phyloP scores from a whole-genome alignment of 1,284 basidiomycete species.

The Cryptococcus sp. region DNA sequence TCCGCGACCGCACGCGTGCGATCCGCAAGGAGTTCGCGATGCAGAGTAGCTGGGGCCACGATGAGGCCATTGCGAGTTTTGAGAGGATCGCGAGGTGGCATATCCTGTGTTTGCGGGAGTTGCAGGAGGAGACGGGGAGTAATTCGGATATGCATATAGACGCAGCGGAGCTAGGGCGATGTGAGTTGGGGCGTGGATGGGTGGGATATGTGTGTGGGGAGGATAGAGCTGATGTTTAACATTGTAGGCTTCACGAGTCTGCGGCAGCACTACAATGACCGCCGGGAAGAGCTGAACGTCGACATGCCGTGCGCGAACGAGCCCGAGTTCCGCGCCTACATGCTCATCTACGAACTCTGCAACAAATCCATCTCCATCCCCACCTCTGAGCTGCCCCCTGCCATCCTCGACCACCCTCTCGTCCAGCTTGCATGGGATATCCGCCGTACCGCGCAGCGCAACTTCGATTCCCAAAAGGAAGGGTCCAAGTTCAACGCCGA shows the following conservation, averaged over 20 bases:
- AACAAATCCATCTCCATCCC: conserved; percentile 72
- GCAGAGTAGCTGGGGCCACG: conserved; percentile 71
- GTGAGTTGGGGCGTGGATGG: conserved; percentile 20
- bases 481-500: conserved; percentile 54
- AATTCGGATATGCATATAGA: conserved; percentile 48
- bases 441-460: conserved; percentile 72
- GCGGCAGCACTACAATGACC: conserved; percentile 88
- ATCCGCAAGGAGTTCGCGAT: conserved; percentile 93
- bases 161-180: conserved; percentile 41
- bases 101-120: conserved; percentile 77
- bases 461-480: conserved; percentile 59
- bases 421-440: conserved; percentile 79
- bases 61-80: conserved; percentile 79
- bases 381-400: conserved; percentile 66
- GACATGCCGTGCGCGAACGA: conserved; percentile 67
- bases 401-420: conserved; percentile 68
- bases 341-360: conserved; percentile 84
- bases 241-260: conserved; percentile 77
- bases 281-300: conserved; percentile 59
- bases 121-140: conserved; percentile 51
- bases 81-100: conserved; percentile 93
- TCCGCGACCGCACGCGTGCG: conserved; percentile 86
- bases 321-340: conserved; percentile 93
- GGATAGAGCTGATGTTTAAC: conserved; percentile 6
- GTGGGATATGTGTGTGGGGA: neutral